Percentiles rank a stretch among this genome's conserved stretches.
phyloP scores from a whole-genome alignment of 2,329 filamentous ascomycete genomes.

The Balansia obtecta region DNA sequence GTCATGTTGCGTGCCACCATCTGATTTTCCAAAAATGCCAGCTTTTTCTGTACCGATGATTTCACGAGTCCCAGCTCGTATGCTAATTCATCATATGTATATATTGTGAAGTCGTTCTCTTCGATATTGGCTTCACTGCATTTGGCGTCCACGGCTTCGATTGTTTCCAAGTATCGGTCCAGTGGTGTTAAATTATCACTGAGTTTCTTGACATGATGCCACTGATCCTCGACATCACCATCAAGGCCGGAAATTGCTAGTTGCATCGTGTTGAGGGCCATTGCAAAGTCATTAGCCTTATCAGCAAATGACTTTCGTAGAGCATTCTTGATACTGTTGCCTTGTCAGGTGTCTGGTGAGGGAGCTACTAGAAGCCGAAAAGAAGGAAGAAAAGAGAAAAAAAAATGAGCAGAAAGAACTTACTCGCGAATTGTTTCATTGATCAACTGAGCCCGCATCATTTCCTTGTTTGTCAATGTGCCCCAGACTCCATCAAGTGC shows the following conservation, averaged over 20 bases:
- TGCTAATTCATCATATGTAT: conserved; percentile 89
- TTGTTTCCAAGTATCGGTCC: conserved; percentile 82
- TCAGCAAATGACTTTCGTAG: conserved; percentile 88
- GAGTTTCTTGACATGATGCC: conserved; percentile 74
- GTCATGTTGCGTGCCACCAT: conserved; percentile 98
- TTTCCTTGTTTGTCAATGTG: conserved; percentile 68
- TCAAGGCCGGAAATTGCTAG: conserved; percentile 93
- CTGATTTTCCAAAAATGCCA: conserved; percentile 94
- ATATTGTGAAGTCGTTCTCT: conserved; percentile 99
- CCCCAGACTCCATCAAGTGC: conserved; percentile 76
- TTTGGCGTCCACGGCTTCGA: conserved; percentile 73
- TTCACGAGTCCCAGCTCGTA: conserved; percentile 91
- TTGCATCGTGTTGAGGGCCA: conserved; percentile 89
- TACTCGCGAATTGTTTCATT: conserved; percentile 96
- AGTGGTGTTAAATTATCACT: conserved; percentile 77
- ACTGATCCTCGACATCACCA: conserved; percentile 90
- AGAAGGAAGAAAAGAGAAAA: neutral
- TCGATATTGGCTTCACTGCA: conserved; percentile 96
- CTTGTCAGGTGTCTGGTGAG: conserved; percentile 16
- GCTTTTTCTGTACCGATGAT: conserved; percentile 87
- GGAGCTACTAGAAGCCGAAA: neutral
- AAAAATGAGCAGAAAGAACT: conserved; percentile 18
- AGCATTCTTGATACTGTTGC: conserved; percentile 74
- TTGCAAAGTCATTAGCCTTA: conserved; percentile 95
- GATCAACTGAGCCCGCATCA: conserved; percentile 80